These are phyloP conservation scores for Podila verticillata DNA, from an alignment of 192 early-diverging fungal species.

Conservation along the genomic window DNA sequence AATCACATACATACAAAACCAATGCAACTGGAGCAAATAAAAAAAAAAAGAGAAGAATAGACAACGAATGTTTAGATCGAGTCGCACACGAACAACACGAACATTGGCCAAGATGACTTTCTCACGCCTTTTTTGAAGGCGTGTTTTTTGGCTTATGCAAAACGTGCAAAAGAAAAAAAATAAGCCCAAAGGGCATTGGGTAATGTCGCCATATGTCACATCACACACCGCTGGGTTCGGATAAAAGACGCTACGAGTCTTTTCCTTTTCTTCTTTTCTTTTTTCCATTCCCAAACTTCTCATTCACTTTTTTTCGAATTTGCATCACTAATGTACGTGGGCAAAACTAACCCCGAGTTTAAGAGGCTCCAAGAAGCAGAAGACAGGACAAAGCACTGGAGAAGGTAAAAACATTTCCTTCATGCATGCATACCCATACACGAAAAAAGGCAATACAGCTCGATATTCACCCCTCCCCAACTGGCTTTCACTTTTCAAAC, in stretches of 20 bases:
- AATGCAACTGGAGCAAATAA: background rate
- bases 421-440: background rate
- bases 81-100: background rate
- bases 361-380: conserved; percentile 18
- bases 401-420: conserved; percentile 16
- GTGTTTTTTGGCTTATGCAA: background rate
- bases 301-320: background rate
- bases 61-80: background rate
- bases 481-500: background rate
- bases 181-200: no score
- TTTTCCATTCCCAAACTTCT: background rate
- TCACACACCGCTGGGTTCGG: no score
- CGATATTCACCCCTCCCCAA: background rate
- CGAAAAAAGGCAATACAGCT: background rate
- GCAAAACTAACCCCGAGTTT: conserved; percentile 25
- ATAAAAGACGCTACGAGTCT: no score
- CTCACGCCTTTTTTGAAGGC: background rate
- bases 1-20: background rate
- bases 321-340: background rate
- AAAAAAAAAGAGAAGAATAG: background rate
- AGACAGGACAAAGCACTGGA: conserved; percentile 41
- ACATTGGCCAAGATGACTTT: background rate
- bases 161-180: background rate
- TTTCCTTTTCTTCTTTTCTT: background rate
- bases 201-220: no score